phyloP scores from a whole-genome alignment of 768 basidiomycete genomes.

The Pleurotus ostreatus region DNA sequence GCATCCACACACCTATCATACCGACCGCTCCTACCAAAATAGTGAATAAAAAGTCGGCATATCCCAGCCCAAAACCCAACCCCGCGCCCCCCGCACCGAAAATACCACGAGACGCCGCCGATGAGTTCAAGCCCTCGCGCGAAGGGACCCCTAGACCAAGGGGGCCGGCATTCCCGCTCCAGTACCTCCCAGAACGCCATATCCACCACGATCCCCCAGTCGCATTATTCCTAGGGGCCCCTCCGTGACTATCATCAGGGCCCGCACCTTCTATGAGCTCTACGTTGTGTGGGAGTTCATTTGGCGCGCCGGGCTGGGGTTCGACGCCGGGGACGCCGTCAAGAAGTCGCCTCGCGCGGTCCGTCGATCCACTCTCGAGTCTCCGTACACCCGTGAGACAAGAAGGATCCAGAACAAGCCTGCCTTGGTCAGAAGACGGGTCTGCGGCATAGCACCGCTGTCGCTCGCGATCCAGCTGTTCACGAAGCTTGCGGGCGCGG shows the following conservation, averaged over 20 bases:
- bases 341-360: conserved; percentile 46
- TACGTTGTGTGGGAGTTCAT: not conserved
- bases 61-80: not conserved
- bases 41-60: not conserved
- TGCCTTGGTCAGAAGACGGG: conserved; percentile 5
- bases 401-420: conserved; percentile 36
- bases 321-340: conserved; percentile 48
- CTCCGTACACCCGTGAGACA: conserved; percentile 62
- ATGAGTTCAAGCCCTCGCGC: not conserved
- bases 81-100: not conserved
- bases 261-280: not conserved
- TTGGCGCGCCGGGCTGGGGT: conserved; percentile 10
- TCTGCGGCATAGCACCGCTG: not conserved
- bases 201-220: not conserved
- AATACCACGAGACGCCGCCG: not conserved
- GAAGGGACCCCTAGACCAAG: not conserved
- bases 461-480: conserved; percentile 16
- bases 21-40: not conserved
- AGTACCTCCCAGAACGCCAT: conserved; percentile 1
- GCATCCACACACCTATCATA: not conserved
- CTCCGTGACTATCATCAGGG: not conserved
- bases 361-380: conserved; percentile 49
- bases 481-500: conserved; percentile 36
- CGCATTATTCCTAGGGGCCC: not conserved
- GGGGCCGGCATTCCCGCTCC: not conserved